phyloP scores from a whole-genome alignment of 352 stramenopile species.

The Hyaloperonospora brassicae region DNA sequence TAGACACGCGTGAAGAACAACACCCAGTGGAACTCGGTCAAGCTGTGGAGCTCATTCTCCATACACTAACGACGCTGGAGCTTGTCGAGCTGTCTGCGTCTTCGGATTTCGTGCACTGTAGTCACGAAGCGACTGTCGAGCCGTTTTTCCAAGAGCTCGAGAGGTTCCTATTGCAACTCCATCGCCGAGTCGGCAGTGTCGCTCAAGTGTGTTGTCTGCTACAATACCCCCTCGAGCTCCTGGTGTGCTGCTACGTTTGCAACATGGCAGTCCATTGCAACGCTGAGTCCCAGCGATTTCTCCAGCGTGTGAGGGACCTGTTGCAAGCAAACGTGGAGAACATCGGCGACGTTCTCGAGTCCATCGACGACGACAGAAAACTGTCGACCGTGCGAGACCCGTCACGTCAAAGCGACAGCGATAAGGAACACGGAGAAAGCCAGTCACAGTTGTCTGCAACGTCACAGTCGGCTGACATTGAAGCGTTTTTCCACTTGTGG shows the following conservation, averaged over 20 bases:
- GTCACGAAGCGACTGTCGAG: slow-evolving; percentile 9
- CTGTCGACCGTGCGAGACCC: not conserved
- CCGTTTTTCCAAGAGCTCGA: slow-evolving; percentile 18
- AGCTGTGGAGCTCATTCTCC: slow-evolving; percentile 30
- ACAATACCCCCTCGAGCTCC: slow-evolving; percentile 36
- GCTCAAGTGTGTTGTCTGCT: slow-evolving; percentile 29
- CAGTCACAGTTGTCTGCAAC: no score
- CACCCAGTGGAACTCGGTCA: slow-evolving; percentile 10
- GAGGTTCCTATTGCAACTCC: slow-evolving; percentile 12
- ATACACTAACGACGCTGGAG: slow-evolving; percentile 32
- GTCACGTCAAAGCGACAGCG: not conserved
- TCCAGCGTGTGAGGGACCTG: slow-evolving; percentile 15
- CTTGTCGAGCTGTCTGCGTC: slow-evolving; percentile 30
- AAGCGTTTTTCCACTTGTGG: slow-evolving; percentile 28
- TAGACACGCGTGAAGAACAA: slow-evolving; percentile 7
- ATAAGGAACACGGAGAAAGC: not conserved
- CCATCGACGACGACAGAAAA: not conserved
- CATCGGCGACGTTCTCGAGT: not conserved
- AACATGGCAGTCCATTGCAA: slow-evolving; percentile 14
- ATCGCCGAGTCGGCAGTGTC: slow-evolving; percentile 16
- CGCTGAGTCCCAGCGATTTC: slow-evolving; percentile 16
- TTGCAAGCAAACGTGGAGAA: slow-evolving; percentile 6
- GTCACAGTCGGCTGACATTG: slow-evolving; percentile 16
- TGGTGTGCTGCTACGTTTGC: slow-evolving; percentile 33
- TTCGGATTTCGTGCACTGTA: slow-evolving; percentile 14